Base-by-base conservation (phyloP, 2,329 filamentous ascomycete genomes). In the Curvularia hawaiiensis region DNA sequence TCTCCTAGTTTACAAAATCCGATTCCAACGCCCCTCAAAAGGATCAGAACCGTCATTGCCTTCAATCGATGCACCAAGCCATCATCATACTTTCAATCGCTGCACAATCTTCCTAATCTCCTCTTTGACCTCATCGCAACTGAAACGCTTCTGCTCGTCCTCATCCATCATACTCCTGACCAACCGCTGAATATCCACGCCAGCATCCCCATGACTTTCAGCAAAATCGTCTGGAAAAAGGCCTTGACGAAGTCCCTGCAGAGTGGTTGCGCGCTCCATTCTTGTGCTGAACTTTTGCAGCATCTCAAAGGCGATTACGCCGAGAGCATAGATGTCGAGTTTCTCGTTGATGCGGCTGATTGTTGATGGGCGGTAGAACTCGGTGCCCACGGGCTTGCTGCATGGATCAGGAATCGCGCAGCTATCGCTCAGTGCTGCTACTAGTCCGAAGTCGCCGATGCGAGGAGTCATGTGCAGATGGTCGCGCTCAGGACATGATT, bases 381-480 rank as follows among this genome's bases (percentile, higher is more conserved):
- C 82, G 0, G 87, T 89, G 0, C 86, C 86, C 2, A 87, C 84
- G 0, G 81, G 79, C 46, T 80, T 82, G 12, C 69, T 70, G 20
- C 54, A 45, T 12, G 58, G 24, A 12, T 61, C 51, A 7, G 56
- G 35, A 56, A 75, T 67, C 47, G 76, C 59, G 35, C 58, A 67
- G 16, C 44, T 53, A 7, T 71, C 69, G 39, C 77, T 83, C 45
- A 84, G 80, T 52, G 84, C 82, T 10, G 84, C 83, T 4, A 87
- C 86, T 4, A 89, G 80, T 2, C 88, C 88, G 65, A 90, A 90
- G 66, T 90, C 88, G 2, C 87, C 88, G 52, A 90, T 89, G 4
- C 85, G 82, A 11, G 88, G 84, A 39, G 81, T 83, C 31, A 85
- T 75, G 57, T 82, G 83, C 14, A 79, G 65, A 22, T 67, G 64